Evolutionary conservation across 306 rosid species (phyloP), one percentile per base, ranked within the genome.

Genomic region (Trifolium fragiferum): DNA sequence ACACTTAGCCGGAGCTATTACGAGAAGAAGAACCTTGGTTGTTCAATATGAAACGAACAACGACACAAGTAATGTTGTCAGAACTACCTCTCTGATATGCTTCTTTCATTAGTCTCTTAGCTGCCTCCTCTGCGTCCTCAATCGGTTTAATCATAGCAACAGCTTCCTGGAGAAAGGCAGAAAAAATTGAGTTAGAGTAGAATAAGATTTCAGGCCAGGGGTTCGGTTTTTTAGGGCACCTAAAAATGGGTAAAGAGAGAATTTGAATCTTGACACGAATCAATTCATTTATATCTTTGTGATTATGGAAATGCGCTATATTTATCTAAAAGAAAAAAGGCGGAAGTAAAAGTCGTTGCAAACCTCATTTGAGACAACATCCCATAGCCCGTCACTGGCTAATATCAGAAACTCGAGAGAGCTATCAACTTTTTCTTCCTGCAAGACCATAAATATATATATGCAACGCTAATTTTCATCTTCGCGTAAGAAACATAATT

Each of bases 331-430:
- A 9, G 47, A 47, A 47, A 35, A 65, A 60, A 21, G 16, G 43
- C 6, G 62, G 27, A 59, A 63, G 21, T 54, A 46, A 75, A 75
- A 80, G 72, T 66, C 37, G 57, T 37, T 61, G 74, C 76, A 47
- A 74, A 94, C 98, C 98, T 94, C 97, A 7, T 94, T 94, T 60
- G 93, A 72, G 86, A 94, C 98, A 58, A 94, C 98, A 80, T 91
- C 98, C 97, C 98, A 94, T 62, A 94, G 83, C 46, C 98, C 98
- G 68, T 94, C 98, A 70, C 98, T 94, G 20, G 98, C 98, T 80
- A 94, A 84, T 74, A 94, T 94, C 75, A 94, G 97, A 86, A 94
- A 91, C 87, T 94, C 98, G 6, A 94, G 96, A 50, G 97, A 86
- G 86, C 89, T 88, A 68, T 91, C 98, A 37, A 94, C 82, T 73